A percentile compares a stretch with the other conserved stretches of the same genome.
These are phyloP conservation scores for Zancudomyces culisetae DNA, from an alignment of 371 early-diverging fungal species.

Conservation along the genomic window DNA sequence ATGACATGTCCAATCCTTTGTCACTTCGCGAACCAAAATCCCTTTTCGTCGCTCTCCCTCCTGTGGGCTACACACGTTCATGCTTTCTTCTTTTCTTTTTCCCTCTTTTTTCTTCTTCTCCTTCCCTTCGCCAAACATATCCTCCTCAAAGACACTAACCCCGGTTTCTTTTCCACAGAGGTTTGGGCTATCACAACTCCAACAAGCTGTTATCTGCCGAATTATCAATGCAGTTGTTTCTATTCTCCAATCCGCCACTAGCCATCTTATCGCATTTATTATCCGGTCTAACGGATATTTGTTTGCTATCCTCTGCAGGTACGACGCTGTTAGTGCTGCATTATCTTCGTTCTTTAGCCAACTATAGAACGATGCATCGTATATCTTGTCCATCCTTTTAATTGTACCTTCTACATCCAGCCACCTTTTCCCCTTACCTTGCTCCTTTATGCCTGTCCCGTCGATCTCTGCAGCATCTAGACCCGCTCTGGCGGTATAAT, in stretches of 20 bases:
- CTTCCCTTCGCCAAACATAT: too few relatives aligned
- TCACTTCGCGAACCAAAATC: slow-evolving; percentile 21
- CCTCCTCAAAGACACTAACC: too few relatives aligned
- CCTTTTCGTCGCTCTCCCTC: slow-evolving; percentile 20
- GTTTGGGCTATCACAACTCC: slow-evolving; percentile 20
- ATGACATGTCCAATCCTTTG: slow-evolving; percentile 22
- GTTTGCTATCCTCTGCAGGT: slow-evolving; percentile 47
- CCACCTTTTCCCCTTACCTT: slow-evolving; percentile 17
- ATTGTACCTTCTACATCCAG: slow-evolving; percentile 42
- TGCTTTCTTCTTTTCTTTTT: background rate
- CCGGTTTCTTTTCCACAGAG: background rate
- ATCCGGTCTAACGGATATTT: slow-evolving; percentile 46
- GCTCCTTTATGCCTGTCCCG: too few relatives aligned
- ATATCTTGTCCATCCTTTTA: slow-evolving; percentile 43
- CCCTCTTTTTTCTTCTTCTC: too few relatives aligned
- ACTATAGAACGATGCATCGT: slow-evolving; percentile 47
- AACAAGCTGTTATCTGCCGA: slow-evolving; percentile 42
- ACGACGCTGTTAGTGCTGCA: slow-evolving; percentile 38
- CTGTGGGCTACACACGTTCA: background rate
- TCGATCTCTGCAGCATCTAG: too few relatives aligned
- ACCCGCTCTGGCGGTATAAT: too few relatives aligned
- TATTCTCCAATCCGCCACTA: slow-evolving; percentile 41
- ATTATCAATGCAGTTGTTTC: slow-evolving; percentile 39
- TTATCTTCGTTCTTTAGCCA: slow-evolving; percentile 55
- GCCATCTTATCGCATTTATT: slow-evolving; percentile 44